Base-by-base conservation (phyloP, 2,329 filamentous ascomycete genomes). In the Xylariaceae sp. region DNA sequence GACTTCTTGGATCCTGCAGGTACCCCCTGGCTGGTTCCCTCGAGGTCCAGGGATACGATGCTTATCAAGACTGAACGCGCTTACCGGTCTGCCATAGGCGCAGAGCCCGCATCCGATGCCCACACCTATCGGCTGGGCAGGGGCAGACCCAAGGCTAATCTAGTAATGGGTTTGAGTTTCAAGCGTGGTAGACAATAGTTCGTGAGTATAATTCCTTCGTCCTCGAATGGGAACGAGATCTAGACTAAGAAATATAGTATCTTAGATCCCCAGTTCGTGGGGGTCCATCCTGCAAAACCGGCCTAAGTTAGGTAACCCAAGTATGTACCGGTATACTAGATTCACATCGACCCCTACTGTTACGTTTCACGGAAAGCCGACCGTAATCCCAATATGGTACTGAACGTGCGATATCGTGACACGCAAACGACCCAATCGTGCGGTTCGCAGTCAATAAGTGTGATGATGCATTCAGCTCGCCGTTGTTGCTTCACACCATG, bases 1-100 rank as follows among this genome's bases (percentile, higher is more conserved):
- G 54, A 54, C 49, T 58, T 49, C 33, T 47, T 36, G 58, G 58
- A 58, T 61, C 55, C 58, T 61, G 58, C 58, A 61, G 58, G 58
- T 61, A 58, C 54, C 58, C 58, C 28, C 7, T 50, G 51, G 41
- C 34, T 33, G 28, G 11, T 49, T 52, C 49, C 34, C 40, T 54
- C 37, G 26, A 40, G n/a, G 49, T 16, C 14, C 54, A 61, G 58
- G 45, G 49, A 61, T 54, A 39, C 26, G 47, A 58, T 54, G 58
- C 58, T 61, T 58, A 61, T 61, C 50, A 51, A n/a, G 29, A 31
- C 14, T 37, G 29, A 31, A 28, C 16, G 26, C 45, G 37, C 41
- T 52, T 59, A 56, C 36, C 33, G 29, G 47, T 11, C 21, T 26
- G 23, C 34, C 47, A 11, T 19, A 26, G 31, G 31, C 34, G 28